Conservation (phyloP, 148 eudicot genomes). For the Linanthus parryae region DNA sequence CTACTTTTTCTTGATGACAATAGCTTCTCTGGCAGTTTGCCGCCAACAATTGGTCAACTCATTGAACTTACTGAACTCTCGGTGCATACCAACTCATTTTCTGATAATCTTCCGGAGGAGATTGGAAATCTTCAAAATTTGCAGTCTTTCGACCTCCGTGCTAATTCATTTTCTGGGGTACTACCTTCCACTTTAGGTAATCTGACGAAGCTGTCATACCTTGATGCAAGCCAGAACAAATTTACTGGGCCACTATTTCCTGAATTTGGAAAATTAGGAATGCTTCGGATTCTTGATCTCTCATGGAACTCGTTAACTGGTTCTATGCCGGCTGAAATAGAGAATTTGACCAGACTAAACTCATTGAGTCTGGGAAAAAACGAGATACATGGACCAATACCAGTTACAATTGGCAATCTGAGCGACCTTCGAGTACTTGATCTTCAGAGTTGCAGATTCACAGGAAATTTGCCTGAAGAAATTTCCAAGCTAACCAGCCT, state of each 20-base stretch:
- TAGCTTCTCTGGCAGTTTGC: constrained; percentile 54
- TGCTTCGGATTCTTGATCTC: constrained; percentile 53
- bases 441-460: constrained; percentile 48
- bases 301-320: constrained; percentile 54
- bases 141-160: constrained; percentile 59
- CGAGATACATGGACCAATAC: constrained; percentile 40
- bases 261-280: constrained; percentile 40
- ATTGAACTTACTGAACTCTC: constrained; percentile 61
- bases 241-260: constrained; percentile 50
- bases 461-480: constrained; percentile 54
- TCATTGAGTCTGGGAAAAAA: constrained; percentile 29
- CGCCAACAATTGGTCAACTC: constrained; percentile 57
- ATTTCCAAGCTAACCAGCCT: constrained; percentile 42
- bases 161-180: constrained; percentile 54
- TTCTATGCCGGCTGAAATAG: constrained; percentile 41
- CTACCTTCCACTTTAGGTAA: constrained; percentile 56
- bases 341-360: constrained; percentile 28
- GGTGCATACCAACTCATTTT: constrained; percentile 43
- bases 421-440: constrained; percentile 40
- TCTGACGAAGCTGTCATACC: constrained; percentile 41
- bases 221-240: constrained; percentile 46
- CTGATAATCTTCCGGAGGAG: constrained; percentile 59
- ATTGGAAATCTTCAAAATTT: constrained; percentile 47
- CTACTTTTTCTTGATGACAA: constrained; percentile 66
- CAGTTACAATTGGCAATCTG: constrained; percentile 46